phyloP scores from a whole-genome alignment of 495 filamentous ascomycete genomes.

The Echria macrotheca region DNA sequence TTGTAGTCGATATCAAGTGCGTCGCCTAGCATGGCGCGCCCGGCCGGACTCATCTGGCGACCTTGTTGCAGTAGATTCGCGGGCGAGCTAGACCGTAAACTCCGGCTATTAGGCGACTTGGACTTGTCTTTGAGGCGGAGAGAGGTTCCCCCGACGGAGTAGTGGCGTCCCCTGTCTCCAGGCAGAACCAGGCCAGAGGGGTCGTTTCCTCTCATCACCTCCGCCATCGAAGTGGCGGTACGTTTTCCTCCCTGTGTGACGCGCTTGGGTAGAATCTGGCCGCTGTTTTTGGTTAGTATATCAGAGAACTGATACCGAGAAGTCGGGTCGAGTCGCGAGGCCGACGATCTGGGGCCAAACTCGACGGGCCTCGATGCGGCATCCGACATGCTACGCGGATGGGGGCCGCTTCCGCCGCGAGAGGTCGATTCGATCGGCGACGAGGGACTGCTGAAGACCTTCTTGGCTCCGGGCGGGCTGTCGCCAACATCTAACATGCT shows the following conservation, averaged over 20 bases:
- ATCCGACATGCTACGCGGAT: slow-evolving; percentile 50
- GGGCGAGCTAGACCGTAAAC: slow-evolving; percentile 57
- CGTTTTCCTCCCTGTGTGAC: slow-evolving; percentile 35
- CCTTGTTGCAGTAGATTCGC: slow-evolving; percentile 32
- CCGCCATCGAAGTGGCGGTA: slow-evolving; percentile 45
- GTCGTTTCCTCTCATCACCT: slow-evolving; percentile 44
- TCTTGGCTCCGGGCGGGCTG: slow-evolving; percentile 24
- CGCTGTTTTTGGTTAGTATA: slow-evolving; percentile 43
- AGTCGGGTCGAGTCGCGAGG: slow-evolving; percentile 35
- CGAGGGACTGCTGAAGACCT: slow-evolving; percentile 33
- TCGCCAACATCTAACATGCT: slow-evolving; percentile 39
- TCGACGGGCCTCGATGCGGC: slow-evolving; percentile 38
- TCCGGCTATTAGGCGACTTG: slow-evolving; percentile 53
- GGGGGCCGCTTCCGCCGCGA: slow-evolving; percentile 21
- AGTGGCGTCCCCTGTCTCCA: slow-evolving; percentile 40
- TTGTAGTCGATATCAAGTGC: slow-evolving; percentile 52
- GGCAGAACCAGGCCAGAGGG: slow-evolving; percentile 37
- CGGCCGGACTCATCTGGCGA: slow-evolving; percentile 33
- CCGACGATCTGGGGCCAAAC: slow-evolving; percentile 33
- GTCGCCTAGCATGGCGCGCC: slow-evolving; percentile 42
- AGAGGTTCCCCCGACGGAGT: slow-evolving; percentile 36
- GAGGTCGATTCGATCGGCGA: slow-evolving; percentile 32
- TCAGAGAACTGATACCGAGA: slow-evolving; percentile 49
- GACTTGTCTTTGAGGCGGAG: slow-evolving; percentile 44
- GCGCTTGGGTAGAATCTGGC: slow-evolving; percentile 39